Conservation (phyloP, 257 asterid species). For the Solanum acaule region DNA sequence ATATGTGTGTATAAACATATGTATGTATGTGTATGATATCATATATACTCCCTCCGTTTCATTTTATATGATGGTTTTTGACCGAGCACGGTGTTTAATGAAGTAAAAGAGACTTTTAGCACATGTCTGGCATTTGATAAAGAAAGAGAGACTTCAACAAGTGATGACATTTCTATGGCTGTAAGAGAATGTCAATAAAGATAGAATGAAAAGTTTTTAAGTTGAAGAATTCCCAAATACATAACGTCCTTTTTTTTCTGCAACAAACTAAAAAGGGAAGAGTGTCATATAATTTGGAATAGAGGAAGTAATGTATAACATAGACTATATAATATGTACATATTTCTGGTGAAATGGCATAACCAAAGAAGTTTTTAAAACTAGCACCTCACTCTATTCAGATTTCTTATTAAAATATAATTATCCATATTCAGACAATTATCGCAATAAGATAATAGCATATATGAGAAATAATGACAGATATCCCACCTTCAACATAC, state of each 20-base stretch:
- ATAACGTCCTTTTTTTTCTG: neutral
- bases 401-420: neutral
- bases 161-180: too few species aligned
- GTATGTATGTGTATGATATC: neutral
- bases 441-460: neutral
- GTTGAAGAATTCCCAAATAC: neutral
- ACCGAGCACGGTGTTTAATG: neutral
- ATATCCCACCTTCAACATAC: conserved; percentile 66
- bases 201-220: too few species aligned
- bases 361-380: neutral
- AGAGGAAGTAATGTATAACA: neutral
- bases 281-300: neutral
- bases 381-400: neutral
- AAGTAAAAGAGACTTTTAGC: neutral
- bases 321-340: neutral
- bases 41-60: neutral
- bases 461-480: neutral
- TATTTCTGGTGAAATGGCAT: neutral
- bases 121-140: neutral
- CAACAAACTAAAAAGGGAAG: neutral
- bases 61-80: neutral
- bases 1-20: neutral
- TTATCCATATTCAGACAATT: neutral
- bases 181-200: too few species aligned
- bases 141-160: neutral